Evolutionary conservation across 1,284 basidiomycete genomes (phyloP).

Genomic region (Tilletia indica): DNA sequence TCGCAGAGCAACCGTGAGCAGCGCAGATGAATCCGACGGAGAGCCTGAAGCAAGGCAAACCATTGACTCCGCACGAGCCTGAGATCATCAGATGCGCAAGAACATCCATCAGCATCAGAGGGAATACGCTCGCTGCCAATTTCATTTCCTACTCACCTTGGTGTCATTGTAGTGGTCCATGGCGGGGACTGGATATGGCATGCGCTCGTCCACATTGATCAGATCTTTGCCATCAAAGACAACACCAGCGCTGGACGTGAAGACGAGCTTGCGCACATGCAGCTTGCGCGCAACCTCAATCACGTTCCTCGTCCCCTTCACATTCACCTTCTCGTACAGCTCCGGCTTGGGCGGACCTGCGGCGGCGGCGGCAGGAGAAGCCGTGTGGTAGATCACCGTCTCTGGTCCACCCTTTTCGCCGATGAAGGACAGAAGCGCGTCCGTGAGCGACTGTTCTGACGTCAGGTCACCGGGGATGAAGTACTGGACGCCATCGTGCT

Average conservation of each 20-base stretch:
- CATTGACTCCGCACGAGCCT: conserved; percentile 77
- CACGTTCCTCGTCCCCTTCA: conserved; percentile 82
- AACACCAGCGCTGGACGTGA: conserved; percentile 90
- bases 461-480: conserved; percentile 46
- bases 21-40: conserved; percentile 66
- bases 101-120: not conserved
- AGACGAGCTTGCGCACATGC: conserved; percentile 82
- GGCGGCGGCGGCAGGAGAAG: conserved; percentile 75
- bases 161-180: conserved; percentile 94
- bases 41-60: conserved; percentile 61
- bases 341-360: conserved; percentile 59
- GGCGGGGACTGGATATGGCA: conserved; percentile 71
- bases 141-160: conserved; percentile 61
- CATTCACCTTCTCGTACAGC: conserved; percentile 89
- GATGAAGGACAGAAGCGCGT: conserved; percentile 9
- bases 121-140: too few species aligned
- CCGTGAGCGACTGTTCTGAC: conserved; percentile 31
- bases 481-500: conserved; percentile 31
- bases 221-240: conserved; percentile 82
- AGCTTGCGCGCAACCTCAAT: conserved; percentile 70
- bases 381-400: conserved; percentile 78
- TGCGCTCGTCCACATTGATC: conserved; percentile 83
- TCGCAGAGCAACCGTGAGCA: conserved; percentile 84
- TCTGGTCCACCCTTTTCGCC: conserved; percentile 22
- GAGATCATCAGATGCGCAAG: not conserved